Evolutionary conservation across 2,329 filamentous ascomycete species (phyloP), one percentile per base, ranked within the genome.

Genomic region (Fonsecaea monophora): DNA sequence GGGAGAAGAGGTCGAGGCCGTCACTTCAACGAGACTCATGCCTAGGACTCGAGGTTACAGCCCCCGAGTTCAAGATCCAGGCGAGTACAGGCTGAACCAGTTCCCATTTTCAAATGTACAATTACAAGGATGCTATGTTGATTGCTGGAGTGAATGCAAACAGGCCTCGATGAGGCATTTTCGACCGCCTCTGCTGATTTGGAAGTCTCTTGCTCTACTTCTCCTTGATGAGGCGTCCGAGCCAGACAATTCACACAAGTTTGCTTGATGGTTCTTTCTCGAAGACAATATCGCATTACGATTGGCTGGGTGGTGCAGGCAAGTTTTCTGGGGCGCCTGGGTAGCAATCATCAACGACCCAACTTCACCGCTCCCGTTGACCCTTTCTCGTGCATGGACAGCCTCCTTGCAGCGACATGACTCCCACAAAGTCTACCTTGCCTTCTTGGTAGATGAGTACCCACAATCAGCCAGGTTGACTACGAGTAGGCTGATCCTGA

Each of bases 101-200:
- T 50, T 9, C 25, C 40, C 5, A 21, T 30, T 50, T 50, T 10
- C 18, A 25, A 12, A 50, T 30, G 21, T 30, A 25, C 15, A 7
- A 42, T 15, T 45, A 45, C 15, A 15, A 40, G 38, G 13, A 15
- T 45, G 40, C 40, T 45, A 21, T 45, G 40, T 45, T 25, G 10
- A 13, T 50, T 50, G 21, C 9, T 30, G 45, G 45, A 25, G 18
- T 45, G 40, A 45, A 45, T 45, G 40, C 40, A 15, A 9, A 45
- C n/a, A 18, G 40, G 15, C 40, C 15, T 45, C 15, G 40, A 45
- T 50, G 45, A 50, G 45, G 45, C 45, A 50, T 50, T 50, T 50
- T 25, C 45, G 8, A 25, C 45, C 18, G 6, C 45, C 21, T 18
- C 25, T 12, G 7, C n/a, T 10, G n/a, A 21, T 48, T 21, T 12